A percentile compares a stretch with the other conserved stretches of the same genome.
Conservation (phyloP, 2,329 filamentous ascomycete species). For the Trichoderma hamatum region DNA sequence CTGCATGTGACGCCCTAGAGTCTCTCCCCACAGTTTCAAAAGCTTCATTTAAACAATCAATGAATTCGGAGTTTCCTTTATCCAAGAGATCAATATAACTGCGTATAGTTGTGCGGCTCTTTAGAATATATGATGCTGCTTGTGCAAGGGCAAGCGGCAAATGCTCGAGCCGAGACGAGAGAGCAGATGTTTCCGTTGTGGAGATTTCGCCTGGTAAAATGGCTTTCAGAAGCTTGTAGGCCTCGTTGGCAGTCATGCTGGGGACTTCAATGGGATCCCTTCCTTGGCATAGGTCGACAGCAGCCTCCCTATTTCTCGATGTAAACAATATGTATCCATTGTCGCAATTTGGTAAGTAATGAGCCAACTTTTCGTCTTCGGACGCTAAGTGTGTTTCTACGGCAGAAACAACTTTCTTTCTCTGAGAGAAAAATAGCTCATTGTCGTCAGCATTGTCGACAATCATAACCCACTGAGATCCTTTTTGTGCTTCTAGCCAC, state of each 20-base stretch:
- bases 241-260: conserved; percentile 37
- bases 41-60: conserved; percentile 36
- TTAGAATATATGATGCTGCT: conserved; percentile 41
- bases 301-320: conserved; percentile 38
- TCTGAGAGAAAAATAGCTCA: conserved; percentile 9
- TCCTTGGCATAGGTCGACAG: conserved; percentile 30
- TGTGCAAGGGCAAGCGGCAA: conserved; percentile 42
- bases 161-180: conserved; percentile 37
- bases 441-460: conserved; percentile 30
- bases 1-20: conserved; percentile 32
- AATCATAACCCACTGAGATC: conserved; percentile 32
- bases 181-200: conserved; percentile 22
- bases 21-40: conserved; percentile 39
- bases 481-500: conserved; percentile 35
- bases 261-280: conserved; percentile 33
- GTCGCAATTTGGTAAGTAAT: conserved; percentile 35
- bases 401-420: background rate
- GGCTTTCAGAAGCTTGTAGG: conserved; percentile 33
- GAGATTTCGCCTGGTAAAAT: conserved; percentile 27
- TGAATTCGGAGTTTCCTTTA: conserved; percentile 31
- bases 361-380: background rate
- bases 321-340: conserved; percentile 40
- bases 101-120: conserved; percentile 33
- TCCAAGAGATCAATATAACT: conserved; percentile 37
- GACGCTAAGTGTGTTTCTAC: background rate